Evolutionary conservation across 225 moss, liverwort and hornwort species (phyloP), one percentile per base, ranked within the genome.

Genomic region (Pseudoscleropodium purum): DNA sequence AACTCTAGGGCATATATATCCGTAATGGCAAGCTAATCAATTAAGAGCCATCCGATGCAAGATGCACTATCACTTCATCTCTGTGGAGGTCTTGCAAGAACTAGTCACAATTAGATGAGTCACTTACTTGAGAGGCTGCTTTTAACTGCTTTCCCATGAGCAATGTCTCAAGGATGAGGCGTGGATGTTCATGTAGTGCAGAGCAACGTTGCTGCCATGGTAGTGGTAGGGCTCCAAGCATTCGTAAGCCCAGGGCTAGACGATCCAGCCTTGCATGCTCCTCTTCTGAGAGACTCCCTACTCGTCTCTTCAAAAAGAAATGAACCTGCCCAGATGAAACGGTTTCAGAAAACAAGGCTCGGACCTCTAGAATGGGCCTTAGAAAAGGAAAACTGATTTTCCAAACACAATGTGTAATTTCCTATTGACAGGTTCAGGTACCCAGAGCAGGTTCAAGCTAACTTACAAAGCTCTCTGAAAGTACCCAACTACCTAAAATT

Each of bases 201-300:
- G 97, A 95, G 94, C 99, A 99, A 67, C 99, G 99, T 90, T 97
- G 97, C 90, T 99, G 99, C 99, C 99, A 99, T 75, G 99, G 99
- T 76, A 97, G 88, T 84, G 99, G 99, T 70, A 99, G 88, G 70
- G 99, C 97, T 89, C 99, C 97, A 84, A 99, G 95, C 97, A 99
- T 99, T 84, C 99, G 97, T 85, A 99, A 94, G 70, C 99, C 97
- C 80, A 99, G 94, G 77, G 97, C 99, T 85, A 99, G 84, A 75
- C 97, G 94, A 89, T 99, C 97, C 87, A 99, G 89, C 88, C 97
- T 95, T 87, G 94, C 97, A 92, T 94, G 95, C 89, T 99, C 97
- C 92, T 96, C 97, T 75, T 96, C 94, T 56, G 97, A 93, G 34
- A 99, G 93, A 82, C 91, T 95, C 62, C 99, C 97, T 72, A 97